Percentiles rank a stretch among this genome's conserved stretches.
Conservation (phyloP, 768 basidiomycete species). For the Amanita molliuscula region DNA sequence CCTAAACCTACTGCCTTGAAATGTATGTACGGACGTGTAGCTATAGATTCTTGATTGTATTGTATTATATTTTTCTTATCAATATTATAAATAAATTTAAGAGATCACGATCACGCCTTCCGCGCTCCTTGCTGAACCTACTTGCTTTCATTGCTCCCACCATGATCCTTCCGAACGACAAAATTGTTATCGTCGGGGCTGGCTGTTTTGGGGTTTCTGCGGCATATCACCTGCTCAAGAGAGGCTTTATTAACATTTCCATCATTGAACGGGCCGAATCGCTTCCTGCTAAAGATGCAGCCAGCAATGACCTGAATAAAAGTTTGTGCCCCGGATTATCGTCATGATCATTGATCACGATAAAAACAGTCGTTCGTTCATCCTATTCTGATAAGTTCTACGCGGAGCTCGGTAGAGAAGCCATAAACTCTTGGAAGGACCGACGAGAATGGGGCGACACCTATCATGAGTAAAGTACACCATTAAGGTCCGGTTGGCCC, state of each 20-base stretch:
- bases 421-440: conserved; percentile 69
- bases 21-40: not conserved
- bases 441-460: conserved; percentile 52
- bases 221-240: conserved; percentile 63
- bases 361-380: conserved; percentile 61
- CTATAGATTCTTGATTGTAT: not conserved
- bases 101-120: not conserved
- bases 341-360: not conserved
- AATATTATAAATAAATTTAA: not conserved
- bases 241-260: conserved; percentile 62
- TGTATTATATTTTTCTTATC: not conserved
- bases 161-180: conserved; percentile 21
- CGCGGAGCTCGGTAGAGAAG: conserved; percentile 60
- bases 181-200: conserved; percentile 64
- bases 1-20: conserved; percentile 10
- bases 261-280: conserved; percentile 61
- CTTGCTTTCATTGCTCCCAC: conserved; percentile 3
- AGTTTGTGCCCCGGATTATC: conserved; percentile 18
- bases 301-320: conserved; percentile 47
- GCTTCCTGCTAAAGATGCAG: conserved; percentile 77
- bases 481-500: conserved; percentile 11
- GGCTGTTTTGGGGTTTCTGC: conserved; percentile 86
- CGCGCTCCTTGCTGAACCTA: not conserved
- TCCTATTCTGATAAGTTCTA: conserved; percentile 67
- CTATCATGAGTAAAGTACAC: conserved; percentile 70